A percentile compares a stretch with the other conserved stretches of the same genome.
These are phyloP conservation scores for Lyophyllum semitale DNA, from an alignment of 768 basidiomycete genomes.

Conservation along the genomic window DNA sequence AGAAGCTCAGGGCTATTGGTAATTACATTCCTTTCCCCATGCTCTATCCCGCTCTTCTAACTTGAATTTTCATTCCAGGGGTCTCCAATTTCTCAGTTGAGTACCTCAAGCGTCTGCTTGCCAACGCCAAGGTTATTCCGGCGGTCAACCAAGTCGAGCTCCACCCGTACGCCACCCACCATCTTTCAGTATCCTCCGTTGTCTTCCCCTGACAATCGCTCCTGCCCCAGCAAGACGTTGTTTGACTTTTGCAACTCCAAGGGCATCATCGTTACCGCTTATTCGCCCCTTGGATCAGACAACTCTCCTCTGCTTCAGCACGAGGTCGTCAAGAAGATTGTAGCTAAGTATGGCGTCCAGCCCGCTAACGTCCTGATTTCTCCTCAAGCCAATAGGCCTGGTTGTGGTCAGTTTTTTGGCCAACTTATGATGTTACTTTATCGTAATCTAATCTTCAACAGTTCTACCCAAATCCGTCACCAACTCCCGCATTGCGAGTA, in stretches of 20 bases:
- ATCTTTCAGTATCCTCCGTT: not conserved
- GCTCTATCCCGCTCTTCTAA: not conserved
- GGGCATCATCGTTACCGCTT: slow-evolving; percentile 74
- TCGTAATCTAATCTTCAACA: slow-evolving; percentile 7
- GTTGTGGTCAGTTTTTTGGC: no score
- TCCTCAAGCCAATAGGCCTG: slow-evolving; percentile 68
- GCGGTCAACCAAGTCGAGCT: slow-evolving; percentile 82
- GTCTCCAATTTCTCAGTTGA: slow-evolving; percentile 74
- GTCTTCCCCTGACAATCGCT: slow-evolving; percentile 27
- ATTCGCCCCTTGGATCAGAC: slow-evolving; percentile 78
- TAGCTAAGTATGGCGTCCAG: slow-evolving; percentile 56
- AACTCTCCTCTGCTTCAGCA: slow-evolving; percentile 68
- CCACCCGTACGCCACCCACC: slow-evolving; percentile 60
- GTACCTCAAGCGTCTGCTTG: slow-evolving; percentile 63
- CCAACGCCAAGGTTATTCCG: slow-evolving; percentile 58
- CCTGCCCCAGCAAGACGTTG: slow-evolving; percentile 67
- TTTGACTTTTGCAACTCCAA: slow-evolving; percentile 60
- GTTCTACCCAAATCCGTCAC: slow-evolving; percentile 83
- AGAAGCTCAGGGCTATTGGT: slow-evolving; percentile 82
- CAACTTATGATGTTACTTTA: not conserved
- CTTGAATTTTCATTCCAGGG: slow-evolving; percentile 33
- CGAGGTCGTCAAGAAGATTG: slow-evolving; percentile 59
- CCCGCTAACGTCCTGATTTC: slow-evolving; percentile 73
- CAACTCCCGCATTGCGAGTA: slow-evolving; percentile 58
- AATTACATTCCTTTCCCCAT: slow-evolving; percentile 1